phyloP scores from a whole-genome alignment of 2,329 filamentous ascomycete species.

The Periglandula ipomoeae region DNA sequence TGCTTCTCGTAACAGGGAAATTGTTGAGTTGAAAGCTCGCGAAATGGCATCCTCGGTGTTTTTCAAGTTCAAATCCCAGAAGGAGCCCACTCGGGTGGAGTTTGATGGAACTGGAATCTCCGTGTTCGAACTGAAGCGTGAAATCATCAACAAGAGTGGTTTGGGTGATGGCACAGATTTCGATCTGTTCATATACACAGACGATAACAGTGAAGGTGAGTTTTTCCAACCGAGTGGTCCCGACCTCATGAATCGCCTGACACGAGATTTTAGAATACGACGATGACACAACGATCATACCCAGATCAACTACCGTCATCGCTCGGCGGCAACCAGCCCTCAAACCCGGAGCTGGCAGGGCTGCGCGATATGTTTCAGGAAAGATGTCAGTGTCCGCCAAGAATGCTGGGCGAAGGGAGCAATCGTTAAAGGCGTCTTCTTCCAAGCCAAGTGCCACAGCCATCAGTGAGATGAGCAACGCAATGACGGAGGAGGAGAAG shows the following conservation, averaged over 20 bases:
- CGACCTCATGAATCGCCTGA: slow-evolving; percentile 17
- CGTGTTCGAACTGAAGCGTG: slow-evolving; percentile 96
- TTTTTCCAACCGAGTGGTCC: slow-evolving; percentile 6
- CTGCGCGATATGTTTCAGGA: slow-evolving; percentile 89
- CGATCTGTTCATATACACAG: slow-evolving; percentile 87
- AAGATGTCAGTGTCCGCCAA: slow-evolving; percentile 89
- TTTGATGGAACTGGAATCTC: slow-evolving; percentile 98
- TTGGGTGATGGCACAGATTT: slow-evolving; percentile 95
- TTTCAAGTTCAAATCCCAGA: slow-evolving; percentile 99
- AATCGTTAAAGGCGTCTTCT: slow-evolving; percentile 46
- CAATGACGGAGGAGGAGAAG: slow-evolving; percentile 88
- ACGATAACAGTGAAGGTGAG: slow-evolving; percentile 85
- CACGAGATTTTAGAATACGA: slow-evolving; percentile 65
- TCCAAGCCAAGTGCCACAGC: slow-evolving; percentile 49
- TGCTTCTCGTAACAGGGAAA: slow-evolving; percentile 18
- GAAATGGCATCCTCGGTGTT: slow-evolving; percentile 93
- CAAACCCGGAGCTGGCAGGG: slow-evolving; percentile 79
- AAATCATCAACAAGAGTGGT: slow-evolving; percentile 91
- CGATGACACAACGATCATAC: slow-evolving; percentile 95
- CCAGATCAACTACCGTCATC: slow-evolving; percentile 87
- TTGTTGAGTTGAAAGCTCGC: slow-evolving; percentile 21
- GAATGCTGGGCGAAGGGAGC: slow-evolving; percentile 61
- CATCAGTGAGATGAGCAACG: slow-evolving; percentile 59
- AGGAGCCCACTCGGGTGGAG: slow-evolving; percentile 85
- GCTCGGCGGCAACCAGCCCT: slow-evolving; percentile 76